Conservation (phyloP, 768 basidiomycete genomes). For the Pholiota molesta region DNA sequence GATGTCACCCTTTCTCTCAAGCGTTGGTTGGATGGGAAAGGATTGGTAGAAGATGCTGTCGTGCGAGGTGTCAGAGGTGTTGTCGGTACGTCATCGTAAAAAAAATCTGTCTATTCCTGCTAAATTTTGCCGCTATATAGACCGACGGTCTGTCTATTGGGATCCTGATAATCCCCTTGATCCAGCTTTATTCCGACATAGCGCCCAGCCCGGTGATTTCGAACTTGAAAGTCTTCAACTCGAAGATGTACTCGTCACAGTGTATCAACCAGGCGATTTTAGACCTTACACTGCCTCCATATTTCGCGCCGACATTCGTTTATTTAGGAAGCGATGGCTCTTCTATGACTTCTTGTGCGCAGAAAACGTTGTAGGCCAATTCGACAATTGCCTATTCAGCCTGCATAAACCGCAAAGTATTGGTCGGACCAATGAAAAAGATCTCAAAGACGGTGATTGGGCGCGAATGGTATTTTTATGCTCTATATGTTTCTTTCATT, state of each 20-base stretch:
- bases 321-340: constrained; percentile 89
- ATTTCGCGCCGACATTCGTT: constrained; percentile 87
- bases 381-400: constrained; percentile 97
- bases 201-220: constrained; percentile 80
- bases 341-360: constrained; percentile 96
- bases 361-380: constrained; percentile 95
- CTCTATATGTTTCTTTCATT: background rate
- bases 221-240: constrained; percentile 87
- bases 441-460: constrained; percentile 83
- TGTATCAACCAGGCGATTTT: constrained; percentile 93
- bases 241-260: constrained; percentile 91
- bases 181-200: constrained; percentile 81
- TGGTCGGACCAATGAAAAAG: constrained; percentile 85
- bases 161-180: constrained; percentile 81
- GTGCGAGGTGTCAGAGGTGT: constrained; percentile 95
- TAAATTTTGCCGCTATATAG: constrained; percentile 42
- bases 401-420: constrained; percentile 96
- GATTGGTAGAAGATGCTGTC: constrained; percentile 87
- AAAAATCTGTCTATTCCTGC: background rate
- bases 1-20: constrained; percentile 92
- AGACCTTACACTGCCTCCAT: constrained; percentile 91
- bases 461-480: constrained; percentile 75
- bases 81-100: constrained; percentile 60
- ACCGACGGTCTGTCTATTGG: constrained; percentile 86
- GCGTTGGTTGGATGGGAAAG: constrained; percentile 95